phyloP scores from a whole-genome alignment of 129 eudicot genomes.

The Saussurea involucrata region DNA sequence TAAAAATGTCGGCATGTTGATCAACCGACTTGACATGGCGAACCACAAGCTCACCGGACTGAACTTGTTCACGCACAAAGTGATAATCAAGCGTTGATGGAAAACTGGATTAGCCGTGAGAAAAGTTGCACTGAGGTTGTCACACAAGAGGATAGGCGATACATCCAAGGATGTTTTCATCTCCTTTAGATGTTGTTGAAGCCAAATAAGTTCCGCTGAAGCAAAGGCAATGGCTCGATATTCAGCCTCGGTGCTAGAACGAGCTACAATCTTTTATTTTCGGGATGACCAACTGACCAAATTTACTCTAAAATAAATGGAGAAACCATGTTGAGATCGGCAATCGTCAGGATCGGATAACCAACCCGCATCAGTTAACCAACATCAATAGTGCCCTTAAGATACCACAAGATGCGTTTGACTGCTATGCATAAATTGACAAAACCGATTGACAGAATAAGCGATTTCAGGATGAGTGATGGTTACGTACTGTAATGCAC shows the following conservation, averaged over 20 bases:
- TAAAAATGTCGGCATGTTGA: background rate
- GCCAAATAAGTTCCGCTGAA: no score
- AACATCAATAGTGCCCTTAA: background rate
- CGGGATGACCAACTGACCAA: background rate
- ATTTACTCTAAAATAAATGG: background rate
- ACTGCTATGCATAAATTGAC: slow-evolving; percentile 16
- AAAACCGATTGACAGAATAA: background rate
- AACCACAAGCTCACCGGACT: background rate
- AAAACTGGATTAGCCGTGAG: no score
- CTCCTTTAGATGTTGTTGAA: no score
- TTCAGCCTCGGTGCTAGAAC: background rate
- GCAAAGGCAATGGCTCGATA: background rate
- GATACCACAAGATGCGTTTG: background rate
- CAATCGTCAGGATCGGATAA: background rate
- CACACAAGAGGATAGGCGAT: no score
- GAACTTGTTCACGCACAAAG: background rate
- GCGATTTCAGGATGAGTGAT: background rate
- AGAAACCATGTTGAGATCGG: background rate
- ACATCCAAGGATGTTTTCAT: no score
- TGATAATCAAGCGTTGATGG: no score
- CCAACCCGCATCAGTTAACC: slow-evolving; percentile 16
- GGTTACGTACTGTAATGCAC: background rate
- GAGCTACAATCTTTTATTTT: background rate
- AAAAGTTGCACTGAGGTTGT: no score
- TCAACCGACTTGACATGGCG: background rate